Evolutionary conservation across 2,329 filamentous ascomycete genomes (phyloP), one percentile per base, ranked within the genome.

Genomic region (Hymenoscyphus albidus): DNA sequence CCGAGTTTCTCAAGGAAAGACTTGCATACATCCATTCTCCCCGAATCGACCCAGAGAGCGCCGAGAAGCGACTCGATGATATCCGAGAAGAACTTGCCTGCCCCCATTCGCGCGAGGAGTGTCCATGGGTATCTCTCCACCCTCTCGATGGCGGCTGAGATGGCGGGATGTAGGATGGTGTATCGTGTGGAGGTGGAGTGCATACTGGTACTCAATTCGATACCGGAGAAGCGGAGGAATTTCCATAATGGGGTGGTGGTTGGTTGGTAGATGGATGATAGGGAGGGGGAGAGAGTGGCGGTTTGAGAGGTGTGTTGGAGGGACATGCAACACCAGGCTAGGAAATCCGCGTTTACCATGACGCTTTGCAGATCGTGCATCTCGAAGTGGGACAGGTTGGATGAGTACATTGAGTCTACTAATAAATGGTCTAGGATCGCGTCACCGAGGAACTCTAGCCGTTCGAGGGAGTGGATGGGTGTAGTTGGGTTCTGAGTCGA

Each of bases 391-490:
- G 79, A 75, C 12, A 85, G 76, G 2, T 81, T 73, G 0, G 86
- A 73, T 0, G 78, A 77, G 1, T 74, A 69, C 5, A 94, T 77
- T n/a, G 78, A 80, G 0, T 78, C 80, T 7, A 91, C 86, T 59
- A 97, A 80, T 63, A 97, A 80, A 70, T 87, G 84, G 76, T 98
- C 94, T 0, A 98, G 84, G 2, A 97, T 80, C 0, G 92, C 85
- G 70, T 98, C 94, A 0, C 94, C 94, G 0, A 97, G 79, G 71
- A 95, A 97, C 73, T 97, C 94, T 0, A 97, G 83, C 0, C 93
- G 85, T 69, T 97, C 90, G 13, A 86, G 82, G 27, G 77, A 80
- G 2, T 80, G 80, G 4, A 82, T 79, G 60, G 80, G 82, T 5
- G 75, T 64, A 55, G 9, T 1, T 10, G 22, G 12, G 39, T 6